Evolutionary conservation across 345 rosid species (phyloP), one percentile per base, ranked within the genome.

Genomic region (Hibiscus trionum): DNA sequence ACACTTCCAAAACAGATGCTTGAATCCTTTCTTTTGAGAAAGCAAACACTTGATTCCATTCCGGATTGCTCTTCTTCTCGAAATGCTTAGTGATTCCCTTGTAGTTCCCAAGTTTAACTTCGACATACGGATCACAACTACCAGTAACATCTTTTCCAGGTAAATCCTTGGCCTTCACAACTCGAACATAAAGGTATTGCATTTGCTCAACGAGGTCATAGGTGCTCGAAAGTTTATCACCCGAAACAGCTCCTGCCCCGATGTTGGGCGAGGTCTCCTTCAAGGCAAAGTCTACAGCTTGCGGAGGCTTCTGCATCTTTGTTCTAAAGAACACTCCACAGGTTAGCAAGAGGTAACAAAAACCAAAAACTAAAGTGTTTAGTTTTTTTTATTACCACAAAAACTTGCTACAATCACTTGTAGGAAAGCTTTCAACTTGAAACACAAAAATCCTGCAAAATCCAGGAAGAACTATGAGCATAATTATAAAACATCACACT

Each of bases 131-230:
- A 61, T 94, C 97, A 44, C 96, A 88, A 35, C 93, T 83, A 61
- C 98, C 97, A 1, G 89, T 90, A 3, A 86, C 87, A 79, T 91
- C 97, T 77, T 89, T 91, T 7, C 79, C 88, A 0, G 97, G 96
- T 73, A 94, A 77, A 8, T 92, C 98, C 78, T 88, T 94, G 8
- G 98, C 97, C 81, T 94, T 95, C 33, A 92, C 87, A 7, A 92
- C 97, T 44, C 83, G 90, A 55, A 95, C 96, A 72, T 92, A 95
- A 37, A 95, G 96, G 83, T 95, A 95, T 17, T 90, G 93, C 99
- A 95, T 95, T 80, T 95, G 99, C 82, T 95, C 99, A 31, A 95
- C 98, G 33, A 95, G 89, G 75, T 95, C 99, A 85, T 95, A 95
- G 47, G 99, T 90, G 85, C 88, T 71, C 2, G 97, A 84, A 53